Evolutionary conservation across 257 asterid genomes (phyloP).

Genomic region (Solanum ossicruentum): DNA sequence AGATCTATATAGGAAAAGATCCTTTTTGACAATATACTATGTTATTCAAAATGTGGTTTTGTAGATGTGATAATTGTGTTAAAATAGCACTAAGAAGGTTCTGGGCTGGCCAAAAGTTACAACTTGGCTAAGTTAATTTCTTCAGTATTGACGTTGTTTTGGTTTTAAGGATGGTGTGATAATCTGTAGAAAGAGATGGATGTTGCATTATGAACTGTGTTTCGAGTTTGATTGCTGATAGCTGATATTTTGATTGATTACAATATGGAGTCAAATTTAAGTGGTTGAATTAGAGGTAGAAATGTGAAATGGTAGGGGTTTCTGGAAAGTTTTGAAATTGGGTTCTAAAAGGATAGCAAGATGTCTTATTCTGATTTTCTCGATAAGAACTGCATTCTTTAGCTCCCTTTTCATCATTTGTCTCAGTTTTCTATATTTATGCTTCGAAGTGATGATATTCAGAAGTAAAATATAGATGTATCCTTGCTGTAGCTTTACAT

Average conservation of each 20-base stretch:
- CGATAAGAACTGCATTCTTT: not conserved
- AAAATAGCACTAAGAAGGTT: too few species aligned
- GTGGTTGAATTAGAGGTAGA: not conserved
- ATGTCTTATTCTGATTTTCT: not conserved
- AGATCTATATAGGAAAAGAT: not conserved
- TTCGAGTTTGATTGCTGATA: not conserved
- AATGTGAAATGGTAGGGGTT: not conserved
- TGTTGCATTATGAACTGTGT: not conserved
- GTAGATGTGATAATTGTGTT: not conserved
- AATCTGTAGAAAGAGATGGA: not conserved
- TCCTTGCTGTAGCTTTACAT: not conserved
- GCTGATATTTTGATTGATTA: not conserved
- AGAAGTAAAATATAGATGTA: not conserved
- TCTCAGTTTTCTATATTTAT: not conserved
- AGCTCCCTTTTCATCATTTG: not conserved
- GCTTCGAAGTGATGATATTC: not conserved
- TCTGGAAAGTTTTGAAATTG: not conserved
- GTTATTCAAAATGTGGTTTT: not conserved
- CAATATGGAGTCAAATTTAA: not conserved
- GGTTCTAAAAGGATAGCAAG: not conserved
- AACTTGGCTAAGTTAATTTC: not conserved
- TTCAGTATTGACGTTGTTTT: not conserved
- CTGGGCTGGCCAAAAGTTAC: not conserved
- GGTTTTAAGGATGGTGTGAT: not conserved
- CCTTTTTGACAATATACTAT: not conserved